Evolutionary conservation across 106 monocot genomes (phyloP).

Genomic region (Dioscorea alata): DNA sequence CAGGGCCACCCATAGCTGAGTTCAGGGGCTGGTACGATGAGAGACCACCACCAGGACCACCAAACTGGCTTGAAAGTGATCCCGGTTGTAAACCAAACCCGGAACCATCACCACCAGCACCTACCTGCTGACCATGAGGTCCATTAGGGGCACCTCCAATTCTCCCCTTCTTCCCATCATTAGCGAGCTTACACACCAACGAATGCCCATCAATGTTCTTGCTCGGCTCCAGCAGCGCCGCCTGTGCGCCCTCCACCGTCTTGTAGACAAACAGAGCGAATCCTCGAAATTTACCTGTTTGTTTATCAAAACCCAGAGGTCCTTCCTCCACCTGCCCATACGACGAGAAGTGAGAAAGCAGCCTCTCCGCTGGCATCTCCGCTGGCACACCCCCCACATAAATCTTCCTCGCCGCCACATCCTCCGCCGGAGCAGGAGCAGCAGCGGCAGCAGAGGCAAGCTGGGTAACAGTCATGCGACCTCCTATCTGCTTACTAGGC

Average conservation of each 20-base stretch:
- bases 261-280: conserved; percentile 88
- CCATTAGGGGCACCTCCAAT: conserved; percentile 10
- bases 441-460: conserved; percentile 18
- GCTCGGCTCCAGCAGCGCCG: conserved; percentile 51
- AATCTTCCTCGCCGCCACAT: conserved; percentile 62
- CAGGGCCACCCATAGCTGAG: conserved; percentile 20
- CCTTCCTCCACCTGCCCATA: conserved; percentile 97
- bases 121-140: conserved; percentile 1
- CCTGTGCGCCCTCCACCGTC: conserved; percentile 56
- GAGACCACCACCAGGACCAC: conserved; percentile 21
- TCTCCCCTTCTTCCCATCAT: conserved; percentile 79
- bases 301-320: conserved; percentile 78
- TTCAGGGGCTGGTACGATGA: conserved; percentile 30
- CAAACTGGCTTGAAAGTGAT: conserved; percentile 29
- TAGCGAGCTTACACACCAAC: conserved; percentile 59
- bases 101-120: conserved; percentile 9
- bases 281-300: conserved; percentile 70
- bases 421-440: conserved; percentile 7
- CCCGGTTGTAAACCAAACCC: conserved; percentile 16
- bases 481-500: conserved; percentile 26
- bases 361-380: conserved; percentile 71
- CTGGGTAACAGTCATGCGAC: conserved; percentile 26
- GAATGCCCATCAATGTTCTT: conserved; percentile 61
- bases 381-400: conserved; percentile 69
- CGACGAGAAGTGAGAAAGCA: conserved; percentile 51